Evolutionary conservation across 139 green algal genomes (phyloP), one percentile per base, ranked within the genome.

Genomic region (Chlamydomonas sp.): DNA sequence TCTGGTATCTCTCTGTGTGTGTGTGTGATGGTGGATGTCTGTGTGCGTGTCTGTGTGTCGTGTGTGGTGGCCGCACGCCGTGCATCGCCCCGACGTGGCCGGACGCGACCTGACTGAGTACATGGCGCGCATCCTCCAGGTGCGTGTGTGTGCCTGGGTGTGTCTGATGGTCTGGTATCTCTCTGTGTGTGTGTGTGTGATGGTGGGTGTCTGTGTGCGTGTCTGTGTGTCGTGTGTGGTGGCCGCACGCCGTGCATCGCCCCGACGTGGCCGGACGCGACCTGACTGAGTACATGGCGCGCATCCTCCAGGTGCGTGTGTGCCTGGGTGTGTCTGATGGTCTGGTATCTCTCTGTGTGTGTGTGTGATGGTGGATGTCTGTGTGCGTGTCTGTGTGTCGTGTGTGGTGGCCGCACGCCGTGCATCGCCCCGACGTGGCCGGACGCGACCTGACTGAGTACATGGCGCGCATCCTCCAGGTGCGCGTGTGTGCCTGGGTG

Each of bases 181-280:
- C n/a, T n/a, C n/a, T n/a, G n/a, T n/a, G n/a, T n/a, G n/a, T n/a
- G n/a, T n/a, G n/a, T n/a, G n/a, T n/a, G n/a, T n/a, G n/a, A n/a
- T n/a, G n/a, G n/a, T n/a, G n/a, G n/a, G n/a, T n/a, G n/a, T n/a
- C n/a, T n/a, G n/a, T n/a, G n/a, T n/a, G n/a, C n/a, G n/a, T n/a
- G n/a, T n/a, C n/a, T n/a, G n/a, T n/a, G n/a, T n/a, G n/a, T n/a
- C n/a, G n/a, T n/a, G n/a, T n/a, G n/a, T n/a, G n/a, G n/a, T n/a
- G n/a, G 77, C 92, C 92, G 1, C 91, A 97, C 69, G 92, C 92
- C 58, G 92, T 98, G 69, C 71, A 82, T 30, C 86, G 92, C 26
- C 76, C 97, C 65, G 92, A 97, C 73, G 75, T 98, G 48, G 92
- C 92, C 29, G 92, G 92, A 8, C 87, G 92, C 60, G 92, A 98